Conservation (phyloP, 2,329 filamentous ascomycete genomes). For the Mariannaea elegans region DNA sequence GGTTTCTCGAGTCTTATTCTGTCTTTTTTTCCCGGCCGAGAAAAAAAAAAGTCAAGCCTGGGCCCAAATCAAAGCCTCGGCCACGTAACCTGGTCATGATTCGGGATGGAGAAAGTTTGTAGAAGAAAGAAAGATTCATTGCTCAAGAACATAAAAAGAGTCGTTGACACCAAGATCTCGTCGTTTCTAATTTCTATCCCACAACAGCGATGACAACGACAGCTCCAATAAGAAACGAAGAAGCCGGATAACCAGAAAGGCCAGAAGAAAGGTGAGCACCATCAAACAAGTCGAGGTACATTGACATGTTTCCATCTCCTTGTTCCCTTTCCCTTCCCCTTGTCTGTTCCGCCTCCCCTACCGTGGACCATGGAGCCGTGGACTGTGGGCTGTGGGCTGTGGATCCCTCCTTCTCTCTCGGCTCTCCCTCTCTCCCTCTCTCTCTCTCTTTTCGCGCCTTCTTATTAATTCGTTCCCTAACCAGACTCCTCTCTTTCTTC, state of each 20-base stretch:
- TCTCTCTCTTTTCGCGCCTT: slow-evolving; percentile 4
- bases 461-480: slow-evolving; percentile 18
- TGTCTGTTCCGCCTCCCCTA: slow-evolving; percentile 20
- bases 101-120: slow-evolving; percentile 3
- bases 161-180: too few relatives aligned
- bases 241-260: slow-evolving; percentile 5
- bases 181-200: too few relatives aligned
- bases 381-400: slow-evolving; percentile 8
- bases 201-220: not conserved
- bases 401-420: not conserved
- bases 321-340: slow-evolving; percentile 6
- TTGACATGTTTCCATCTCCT: slow-evolving; percentile 9
- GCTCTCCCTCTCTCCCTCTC: too few relatives aligned
- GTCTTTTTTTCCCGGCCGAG: slow-evolving; percentile 7
- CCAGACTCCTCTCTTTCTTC: slow-evolving; percentile 15
- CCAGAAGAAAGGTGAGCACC: not conserved
- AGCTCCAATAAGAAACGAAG: not conserved
- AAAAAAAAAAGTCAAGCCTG: slow-evolving; percentile 17
- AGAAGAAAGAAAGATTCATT: not conserved
- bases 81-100: slow-evolving; percentile 9
- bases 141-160: not conserved
- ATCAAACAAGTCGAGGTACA: slow-evolving; percentile 2
- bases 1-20: slow-evolving; percentile 9
- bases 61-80: slow-evolving; percentile 4
- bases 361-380: slow-evolving; percentile 14